Evolutionary conservation across 2,329 filamentous ascomycete genomes (phyloP).

Genomic region (Fusarium floridanum): DNA sequence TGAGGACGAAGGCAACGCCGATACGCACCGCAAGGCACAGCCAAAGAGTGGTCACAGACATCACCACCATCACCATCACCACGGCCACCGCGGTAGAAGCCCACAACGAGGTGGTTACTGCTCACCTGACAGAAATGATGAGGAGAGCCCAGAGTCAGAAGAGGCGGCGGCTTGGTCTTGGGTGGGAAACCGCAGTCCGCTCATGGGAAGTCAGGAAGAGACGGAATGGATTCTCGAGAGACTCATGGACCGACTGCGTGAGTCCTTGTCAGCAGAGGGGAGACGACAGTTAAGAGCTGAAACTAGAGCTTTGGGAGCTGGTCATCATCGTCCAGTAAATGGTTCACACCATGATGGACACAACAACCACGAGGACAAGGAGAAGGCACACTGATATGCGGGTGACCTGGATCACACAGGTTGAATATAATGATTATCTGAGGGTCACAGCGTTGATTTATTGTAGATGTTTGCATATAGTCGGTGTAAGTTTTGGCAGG

Average conservation of each 20-base stretch:
- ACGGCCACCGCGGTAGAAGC: neutral
- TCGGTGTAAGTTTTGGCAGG: neutral
- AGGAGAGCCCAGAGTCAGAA: conserved; percentile 38
- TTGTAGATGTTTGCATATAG: neutral
- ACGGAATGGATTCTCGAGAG: conserved; percentile 80
- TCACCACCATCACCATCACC: neutral
- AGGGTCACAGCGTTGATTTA: neutral
- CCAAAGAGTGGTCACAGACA: conserved; percentile 42
- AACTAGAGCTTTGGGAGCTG: conserved; percentile 18
- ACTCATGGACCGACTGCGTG: conserved; percentile 66
- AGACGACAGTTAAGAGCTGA: conserved; percentile 24
- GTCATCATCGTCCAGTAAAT: conserved; percentile 11
- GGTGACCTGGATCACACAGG: neutral
- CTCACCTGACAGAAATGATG: conserved; percentile 4
- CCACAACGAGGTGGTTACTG: neutral
- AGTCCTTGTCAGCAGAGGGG: conserved; percentile 46
- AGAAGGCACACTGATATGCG: conserved; percentile 10
- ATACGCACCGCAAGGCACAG: conserved; percentile 61
- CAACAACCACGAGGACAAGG: neutral
- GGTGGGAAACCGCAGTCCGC: conserved; percentile 76
- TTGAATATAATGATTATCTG: neutral
- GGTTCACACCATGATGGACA: neutral
- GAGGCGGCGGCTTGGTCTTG: conserved; percentile 72
- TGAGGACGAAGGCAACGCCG: conserved; percentile 68
- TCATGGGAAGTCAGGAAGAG: conserved; percentile 77